These are phyloP conservation scores for Diaporthe batatas DNA, from an alignment of 2,329 filamentous ascomycete genomes.

Conservation along the genomic window DNA sequence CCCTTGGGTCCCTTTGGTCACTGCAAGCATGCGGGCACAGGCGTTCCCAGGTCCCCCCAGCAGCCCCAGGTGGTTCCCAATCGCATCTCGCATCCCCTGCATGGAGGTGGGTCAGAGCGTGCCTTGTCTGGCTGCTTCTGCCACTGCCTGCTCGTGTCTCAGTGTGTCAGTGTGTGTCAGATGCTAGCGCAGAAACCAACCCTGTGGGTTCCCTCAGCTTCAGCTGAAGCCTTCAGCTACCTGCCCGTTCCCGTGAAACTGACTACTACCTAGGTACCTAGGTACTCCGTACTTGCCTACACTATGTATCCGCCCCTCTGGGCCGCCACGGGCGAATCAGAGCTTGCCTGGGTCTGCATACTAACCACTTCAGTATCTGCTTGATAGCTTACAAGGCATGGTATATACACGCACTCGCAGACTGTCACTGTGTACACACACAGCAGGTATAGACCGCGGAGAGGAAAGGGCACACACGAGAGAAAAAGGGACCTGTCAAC, in stretches of 20 bases:
- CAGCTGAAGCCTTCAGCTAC: not conserved
- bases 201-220: conserved; percentile 22
- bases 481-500: conserved; percentile 13
- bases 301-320: not conserved
- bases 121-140: conserved; percentile 14
- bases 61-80: conserved; percentile 19
- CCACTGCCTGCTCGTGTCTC: conserved; percentile 18
- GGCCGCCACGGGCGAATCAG: conserved; percentile 1
- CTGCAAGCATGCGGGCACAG: not conserved
- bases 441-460: no score
- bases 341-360: not conserved
- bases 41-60: conserved; percentile 2
- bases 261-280: no score
- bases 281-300: no score
- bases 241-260: conserved; percentile 28
- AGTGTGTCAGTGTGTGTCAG: conserved; percentile 33
- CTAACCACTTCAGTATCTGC: no score
- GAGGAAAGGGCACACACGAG: not conserved
- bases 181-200: conserved; percentile 32
- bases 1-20: not conserved
- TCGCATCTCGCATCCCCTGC: conserved; percentile 33
- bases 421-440: no score
- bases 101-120: conserved; percentile 22
- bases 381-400: not conserved
- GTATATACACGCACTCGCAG: not conserved